Base-by-base conservation (phyloP, 306 rosid genomes). In the Crotalaria pallida region DNA sequence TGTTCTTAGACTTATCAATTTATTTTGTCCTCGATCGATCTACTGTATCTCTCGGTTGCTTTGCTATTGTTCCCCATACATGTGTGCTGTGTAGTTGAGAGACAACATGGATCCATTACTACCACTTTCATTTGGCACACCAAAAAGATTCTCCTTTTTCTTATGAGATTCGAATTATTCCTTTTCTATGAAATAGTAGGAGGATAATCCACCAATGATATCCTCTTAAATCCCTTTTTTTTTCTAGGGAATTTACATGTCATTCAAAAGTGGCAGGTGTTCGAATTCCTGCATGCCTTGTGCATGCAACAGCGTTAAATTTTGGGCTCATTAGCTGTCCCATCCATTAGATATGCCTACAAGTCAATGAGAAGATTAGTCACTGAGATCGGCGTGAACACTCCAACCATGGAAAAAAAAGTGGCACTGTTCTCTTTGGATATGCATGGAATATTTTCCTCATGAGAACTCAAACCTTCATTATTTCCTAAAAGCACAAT, bases 41-140 rank as follows among this genome's bases (percentile, higher is more conserved):
- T n/a, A n/a, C 24, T 63, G 27, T 36, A 11, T 27, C 17, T 19
- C 31, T 33, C 0, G 31, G 3, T 50, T 38, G 43, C 65, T 44
- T 59, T 76, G 40, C 17, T 26, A n/a, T 0, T 57, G 83, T 43
- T 63, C 72, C 62, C 65, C 59, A 69, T 69, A 17, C 75, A 74
- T 74, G 71, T 77, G 79, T 62, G 78, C 44, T 67, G 72, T 69
- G 74, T 70, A 15, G 69, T 43, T 65, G 29, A 71, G 74, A 63
- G 77, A 64, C 77, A 73, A 15, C 80, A 69, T 67, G 67, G 61
- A 60, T 64, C 69, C 69, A 36, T 62, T 63, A 21, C 67, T 45
- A 29, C 48, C 63, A 80, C 77, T 69, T 36, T 72, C 59, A 81
- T 21, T 38, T 50, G 17, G 67, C 50, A 65, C 67, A 45, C 47